Evolutionary conservation across 1,139 yeast species (phyloP), one percentile per base, ranked within the genome.

Genomic region (Saccharomyces pastorianus): DNA sequence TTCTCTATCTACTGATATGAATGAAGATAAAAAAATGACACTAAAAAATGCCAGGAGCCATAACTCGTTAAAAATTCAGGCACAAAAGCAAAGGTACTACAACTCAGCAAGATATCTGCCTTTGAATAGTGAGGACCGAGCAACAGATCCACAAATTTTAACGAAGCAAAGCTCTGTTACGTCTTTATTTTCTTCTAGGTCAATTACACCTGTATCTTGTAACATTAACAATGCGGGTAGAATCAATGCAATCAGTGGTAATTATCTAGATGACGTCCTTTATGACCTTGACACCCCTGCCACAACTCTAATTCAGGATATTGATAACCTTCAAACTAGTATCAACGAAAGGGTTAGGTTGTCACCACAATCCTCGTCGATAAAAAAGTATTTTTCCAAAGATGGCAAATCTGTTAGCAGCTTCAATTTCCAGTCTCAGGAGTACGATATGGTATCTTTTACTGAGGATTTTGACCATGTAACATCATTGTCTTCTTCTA

Each of bases 81-180:
- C 64, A 47, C 70, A 66, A 54, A 66, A 64, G 53, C 66, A 66
- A 52, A 58, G 70, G 49, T 66, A 66, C 48, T 62, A 58, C 46
- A 63, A 63, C 46, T 64, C 65, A 49, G 61, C 65, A 9, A 64
- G 64, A 51, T 67, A 64, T 47, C 32, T 64, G 17, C 64, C 64
- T 13, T 55, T 61, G 13, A 54, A 54, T 29, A 54, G 51, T n/a
- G 51, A 51, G 34, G 51, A 57, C 4, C 53, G 13, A 38, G 6
- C 50, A 23, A 46, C 50, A 25, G 57, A 54, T 41, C 49, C 57
- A 3, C 47, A 53, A 28, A 47, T 42, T 13, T 38, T 38, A 38
- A 38, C 44, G 25, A 38, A 38, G 44, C 44, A 38, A 20, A 38
- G 53, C 6, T 59, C 63, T 2, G 49, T 57, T 7, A 53, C 55